Evolutionary conservation across 2,329 filamentous ascomycete genomes (phyloP), one percentile per base, ranked within the genome.

Genomic region (Aspergillus candidus): DNA sequence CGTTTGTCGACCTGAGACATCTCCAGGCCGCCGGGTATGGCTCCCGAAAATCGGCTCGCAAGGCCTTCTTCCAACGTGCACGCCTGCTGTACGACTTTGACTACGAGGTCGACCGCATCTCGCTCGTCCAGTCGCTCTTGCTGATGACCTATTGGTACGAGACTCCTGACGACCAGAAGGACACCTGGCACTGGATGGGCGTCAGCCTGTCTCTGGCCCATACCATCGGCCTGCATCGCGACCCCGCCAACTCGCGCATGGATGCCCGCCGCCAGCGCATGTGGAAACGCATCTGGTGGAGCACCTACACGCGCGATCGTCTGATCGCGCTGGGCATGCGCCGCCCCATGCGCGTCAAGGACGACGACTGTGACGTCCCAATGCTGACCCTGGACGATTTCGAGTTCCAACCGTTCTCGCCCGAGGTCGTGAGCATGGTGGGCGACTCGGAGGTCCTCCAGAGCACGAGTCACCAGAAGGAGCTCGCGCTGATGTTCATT

Each of bases 101-200:
- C 66, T 94, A 94, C 65, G 91, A 97, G 67, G 80, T 83, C 35
- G 90, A 96, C 65, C 86, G 90, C 40, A 83, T 96, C 46, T 81
- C 88, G 14, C 77, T 96, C 17, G 88, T 96, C 12, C 91, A 96
- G 67, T 84, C 87, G 4, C 75, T 96, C 15, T 75, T 96, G 17
- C 76, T 96, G 47, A 90, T 96, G 86, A 95, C 90, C 3, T 95
- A 94, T 65, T 97, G 91, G 86, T 96, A 96, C 65, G 90, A 96
- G 68, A 94, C 88, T 11, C 90, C 90, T 0, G 89, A 96, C 67
- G 91, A 96, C 63, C 88, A 95, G 62, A 96, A 96, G 67, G 91
- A 96, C 64, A 96, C 90, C 36, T 96, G 91, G 87, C 90, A 96
- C 63, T 96, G 90, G 91, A 94, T 96, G 87, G 91, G 91, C 13